Percentiles rank a stretch among this genome's conserved stretches.
Evolutionary conservation across 2,329 filamentous ascomycete genomes (phyloP).

Genomic region (Hirsutella minnesotensis): DNA sequence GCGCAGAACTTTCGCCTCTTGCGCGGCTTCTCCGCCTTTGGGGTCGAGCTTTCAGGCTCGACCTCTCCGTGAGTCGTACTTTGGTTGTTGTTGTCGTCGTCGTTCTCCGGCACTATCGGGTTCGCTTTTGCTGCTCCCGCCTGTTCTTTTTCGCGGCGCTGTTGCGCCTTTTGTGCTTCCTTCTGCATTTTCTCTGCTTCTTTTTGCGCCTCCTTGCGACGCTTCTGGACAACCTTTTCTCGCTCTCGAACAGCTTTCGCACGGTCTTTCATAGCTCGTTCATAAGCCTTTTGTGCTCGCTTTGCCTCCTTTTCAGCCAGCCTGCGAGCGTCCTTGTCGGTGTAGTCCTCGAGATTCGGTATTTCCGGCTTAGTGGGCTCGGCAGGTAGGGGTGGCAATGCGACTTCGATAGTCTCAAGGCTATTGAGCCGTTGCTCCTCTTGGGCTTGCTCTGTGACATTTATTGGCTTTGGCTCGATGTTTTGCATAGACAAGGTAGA

Average conservation of each 20-base stretch:
- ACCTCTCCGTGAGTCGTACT: too few relatives aligned
- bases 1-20: slow-evolving; percentile 71
- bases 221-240: slow-evolving; percentile 46
- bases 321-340: slow-evolving; percentile 54
- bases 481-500: background rate
- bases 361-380: slow-evolving; percentile 37
- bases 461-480: background rate
- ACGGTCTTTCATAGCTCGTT: slow-evolving; percentile 54
- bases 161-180: slow-evolving; percentile 26
- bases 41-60: background rate
- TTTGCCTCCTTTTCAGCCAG: slow-evolving; percentile 58
- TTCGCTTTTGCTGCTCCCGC: slow-evolving; percentile 17
- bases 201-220: slow-evolving; percentile 31
- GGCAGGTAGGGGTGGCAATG: slow-evolving; percentile 31
- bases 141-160: slow-evolving; percentile 16
- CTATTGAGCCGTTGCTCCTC: too few relatives aligned
- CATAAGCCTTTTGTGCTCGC: slow-evolving; percentile 50
- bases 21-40: background rate
- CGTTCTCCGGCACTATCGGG: slow-evolving; percentile 5
- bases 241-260: slow-evolving; percentile 52
- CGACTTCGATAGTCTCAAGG: slow-evolving; percentile 10
- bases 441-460: background rate
- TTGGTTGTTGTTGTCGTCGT: background rate
- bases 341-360: slow-evolving; percentile 41
- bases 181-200: slow-evolving; percentile 28